Base-by-base conservation (phyloP, 768 basidiomycete species). In the Punctularia strigosozonata region DNA sequence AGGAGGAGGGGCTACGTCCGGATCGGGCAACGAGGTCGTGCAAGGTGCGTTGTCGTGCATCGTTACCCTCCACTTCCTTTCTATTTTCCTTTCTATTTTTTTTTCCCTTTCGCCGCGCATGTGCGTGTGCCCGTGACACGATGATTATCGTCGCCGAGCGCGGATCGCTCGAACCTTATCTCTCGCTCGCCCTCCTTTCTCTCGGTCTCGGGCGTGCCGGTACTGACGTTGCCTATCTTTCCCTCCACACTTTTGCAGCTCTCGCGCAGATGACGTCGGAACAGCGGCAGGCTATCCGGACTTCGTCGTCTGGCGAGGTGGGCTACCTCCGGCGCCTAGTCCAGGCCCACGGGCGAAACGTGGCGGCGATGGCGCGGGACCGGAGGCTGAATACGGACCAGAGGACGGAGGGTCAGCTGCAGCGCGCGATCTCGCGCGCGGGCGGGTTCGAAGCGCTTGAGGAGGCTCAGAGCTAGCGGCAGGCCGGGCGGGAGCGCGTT, bases 381-480 rank as follows among this genome's bases (percentile, higher is more conserved):
- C 63, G 76, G 42, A 80, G 68, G 58, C 56, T 83, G 42, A 97
- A 98, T 56, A 60, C 72, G 13, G 80, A 78, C 57, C 94, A 98
- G 62, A 73, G 80, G 52, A 95, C 90, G 2, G 70, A 65, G 23
- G 91, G 86, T 14, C 77, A 89, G 61, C 56, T 97, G 51, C 63
- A 56, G 50, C 66, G 76, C 53, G 80, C 75, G 22, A 60, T 85
- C 43, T 61, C 56, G 45, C 74, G 70, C 51, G 74, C 76, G 24
- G 71, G 75, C 10, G 63, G 63, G 15, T 51, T 71, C 41, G 60
- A 40, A 31, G 46, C 37, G 45, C 45, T 67, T 28, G 26, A 28
- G 8, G 26, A 28, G 26, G 26, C 10, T 8, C 15, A 28, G 26
- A 28, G 26, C 26, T 8, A 28, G 26, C 26, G n/a, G 28, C 28